Evolutionary conservation across 2,329 filamentous ascomycete species (phyloP).

Genomic region (Apiospora marii): DNA sequence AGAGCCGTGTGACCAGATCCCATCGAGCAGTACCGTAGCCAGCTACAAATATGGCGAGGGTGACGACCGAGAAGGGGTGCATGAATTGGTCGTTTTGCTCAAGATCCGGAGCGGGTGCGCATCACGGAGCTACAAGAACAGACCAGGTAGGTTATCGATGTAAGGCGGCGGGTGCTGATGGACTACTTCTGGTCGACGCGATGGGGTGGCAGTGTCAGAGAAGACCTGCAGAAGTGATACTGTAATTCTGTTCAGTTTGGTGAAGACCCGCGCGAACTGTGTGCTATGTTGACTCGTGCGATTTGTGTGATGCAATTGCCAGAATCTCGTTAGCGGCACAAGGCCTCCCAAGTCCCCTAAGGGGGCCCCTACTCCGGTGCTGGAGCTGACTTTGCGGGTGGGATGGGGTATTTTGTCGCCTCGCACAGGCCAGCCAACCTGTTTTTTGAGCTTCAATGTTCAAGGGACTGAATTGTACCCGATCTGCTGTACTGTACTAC

Average conservation of each 20-base stretch:
- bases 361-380: background rate
- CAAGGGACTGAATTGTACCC: too few relatives aligned
- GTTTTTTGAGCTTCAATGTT: too few relatives aligned
- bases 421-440: constrained; percentile 10
- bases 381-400: background rate
- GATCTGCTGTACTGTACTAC: too few relatives aligned
- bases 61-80: constrained; percentile 97
- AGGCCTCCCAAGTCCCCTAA: background rate
- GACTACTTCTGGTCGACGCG: background rate
- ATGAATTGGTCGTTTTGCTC: constrained; percentile 64
- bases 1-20: constrained; percentile 95
- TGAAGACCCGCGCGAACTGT: background rate
- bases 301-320: constrained; percentile 22
- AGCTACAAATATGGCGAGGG: constrained; percentile 97
- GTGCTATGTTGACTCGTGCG: background rate
- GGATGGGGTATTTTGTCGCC: background rate
- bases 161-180: background rate
- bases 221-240: background rate
- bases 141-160: constrained; percentile 1
- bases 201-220: background rate
- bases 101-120: constrained; percentile 22
- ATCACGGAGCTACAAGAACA: constrained; percentile 18
- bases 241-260: background rate
- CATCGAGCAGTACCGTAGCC: constrained; percentile 99
- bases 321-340: constrained; percentile 17